These are phyloP conservation scores for Rhizopogon vulgaris DNA, from an alignment of 768 basidiomycete species.

Conservation along the genomic window DNA sequence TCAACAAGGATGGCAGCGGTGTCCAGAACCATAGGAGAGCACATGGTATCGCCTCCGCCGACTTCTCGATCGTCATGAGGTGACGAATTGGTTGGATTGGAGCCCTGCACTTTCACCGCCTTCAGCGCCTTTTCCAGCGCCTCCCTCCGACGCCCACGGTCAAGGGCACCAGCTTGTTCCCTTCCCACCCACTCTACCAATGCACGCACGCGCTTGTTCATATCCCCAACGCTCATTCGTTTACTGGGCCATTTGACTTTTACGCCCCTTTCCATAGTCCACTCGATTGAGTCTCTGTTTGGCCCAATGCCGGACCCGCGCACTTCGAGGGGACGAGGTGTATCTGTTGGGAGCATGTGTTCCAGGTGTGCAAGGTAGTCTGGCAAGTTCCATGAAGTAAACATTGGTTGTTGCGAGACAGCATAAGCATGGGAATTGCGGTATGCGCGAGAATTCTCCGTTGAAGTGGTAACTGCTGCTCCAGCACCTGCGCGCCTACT, in stretches of 20 bases:
- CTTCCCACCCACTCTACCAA: constrained; percentile 93
- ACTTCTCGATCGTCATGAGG: constrained; percentile 12
- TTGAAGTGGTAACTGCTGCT: constrained; percentile 28
- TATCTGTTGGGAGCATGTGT: constrained; percentile 72
- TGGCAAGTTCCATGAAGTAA: constrained; percentile 86
- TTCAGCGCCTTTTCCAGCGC: constrained; percentile 55
- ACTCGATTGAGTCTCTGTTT: constrained; percentile 50
- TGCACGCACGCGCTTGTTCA: constrained; percentile 90
- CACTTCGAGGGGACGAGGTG: constrained; percentile 70
- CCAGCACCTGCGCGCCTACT: constrained; percentile 36
- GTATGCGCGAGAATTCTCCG: constrained; percentile 59
- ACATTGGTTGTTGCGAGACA: constrained; percentile 70
- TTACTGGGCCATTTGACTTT: constrained; percentile 93
- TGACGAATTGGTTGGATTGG: constrained; percentile 4
- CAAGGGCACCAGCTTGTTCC: constrained; percentile 72
- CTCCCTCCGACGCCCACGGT: constrained; percentile 62
- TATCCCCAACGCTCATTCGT: constrained; percentile 93
- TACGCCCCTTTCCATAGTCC: constrained; percentile 67
- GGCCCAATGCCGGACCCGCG: constrained; percentile 40
- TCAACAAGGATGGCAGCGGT: constrained; percentile 10
- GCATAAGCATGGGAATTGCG: constrained; percentile 76
- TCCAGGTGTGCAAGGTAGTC: constrained; percentile 89
- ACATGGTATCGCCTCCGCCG: constrained; percentile 9
- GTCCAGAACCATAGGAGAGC: constrained; percentile 31
- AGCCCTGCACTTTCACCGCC: constrained; percentile 6